Base-by-base conservation (phyloP, 139 green algal genomes). In the Chlamydomonas sphaeroides region DNA sequence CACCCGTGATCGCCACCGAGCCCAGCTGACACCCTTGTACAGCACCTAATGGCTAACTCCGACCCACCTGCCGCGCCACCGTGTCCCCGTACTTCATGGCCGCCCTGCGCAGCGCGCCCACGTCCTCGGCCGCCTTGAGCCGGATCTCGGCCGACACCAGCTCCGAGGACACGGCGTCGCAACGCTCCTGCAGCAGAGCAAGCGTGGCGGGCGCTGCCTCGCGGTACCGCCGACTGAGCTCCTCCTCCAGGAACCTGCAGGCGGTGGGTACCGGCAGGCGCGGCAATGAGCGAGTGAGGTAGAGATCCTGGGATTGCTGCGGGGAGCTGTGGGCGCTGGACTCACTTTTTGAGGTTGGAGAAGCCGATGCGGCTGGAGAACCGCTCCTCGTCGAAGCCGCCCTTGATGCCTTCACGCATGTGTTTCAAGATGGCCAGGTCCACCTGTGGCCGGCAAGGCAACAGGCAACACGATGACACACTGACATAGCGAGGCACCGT, bases 321-420 rank as follows among this genome's bases (percentile, higher is more conserved):
- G n/a, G n/a, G n/a, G n/a, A n/a, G n/a, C n/a, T n/a, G n/a, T n/a
- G n/a, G n/a, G n/a, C n/a, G n/a, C n/a, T n/a, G n/a, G n/a, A n/a
- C 45, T 53, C 62, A 97, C 94, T 89, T 92, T 45, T 95, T 96
- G 10, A 98, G 88, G 88, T 94, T 95, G 57, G 79, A 83, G 75
- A 98, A 97, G 26, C 95, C 95, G 38, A 98, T 93, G 77, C 92
- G 90, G 20, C 67, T 61, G 5, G 85, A 90, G 87, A 96, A 98
- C 28, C 88, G 88, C 76, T 96, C 92, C 84, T 98, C 94, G 68
- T 98, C 96, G 88, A 98, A 98, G 14, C 96, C 89, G 30, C 88
- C 89, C 68, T 91, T 89, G 66, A 94, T 87, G 51, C 85, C 72
- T 2, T 92, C 88, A 6, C 88, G 87, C 82, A 98, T 81, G 77